phyloP scores from a whole-genome alignment of 345 rosid genomes.

The Hibiscus tridactylites region DNA sequence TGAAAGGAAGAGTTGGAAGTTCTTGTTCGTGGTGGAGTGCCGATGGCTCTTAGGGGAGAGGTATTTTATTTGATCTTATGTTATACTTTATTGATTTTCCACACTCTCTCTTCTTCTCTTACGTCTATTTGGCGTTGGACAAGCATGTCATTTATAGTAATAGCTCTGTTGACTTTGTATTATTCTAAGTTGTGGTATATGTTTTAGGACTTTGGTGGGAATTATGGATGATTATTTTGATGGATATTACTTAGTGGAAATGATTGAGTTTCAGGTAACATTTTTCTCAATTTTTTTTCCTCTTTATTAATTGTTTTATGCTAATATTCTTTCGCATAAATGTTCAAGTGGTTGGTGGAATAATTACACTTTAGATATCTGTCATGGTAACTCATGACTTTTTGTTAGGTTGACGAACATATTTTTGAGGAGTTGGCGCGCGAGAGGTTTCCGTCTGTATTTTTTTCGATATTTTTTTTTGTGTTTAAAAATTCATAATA shows the following conservation, averaged over 20 bases:
- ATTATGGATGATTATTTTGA: constrained; percentile 89
- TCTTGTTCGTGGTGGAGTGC: constrained; percentile 96
- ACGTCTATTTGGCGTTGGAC: background rate
- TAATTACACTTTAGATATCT: background rate
- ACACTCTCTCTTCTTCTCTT: background rate
- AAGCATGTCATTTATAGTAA: background rate
- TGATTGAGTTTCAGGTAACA: constrained; percentile 96
- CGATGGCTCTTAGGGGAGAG: constrained; percentile 99
- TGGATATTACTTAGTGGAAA: constrained; percentile 96
- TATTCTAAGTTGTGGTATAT: constrained; percentile 17
- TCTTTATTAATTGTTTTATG: background rate
- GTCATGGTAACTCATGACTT: constrained; percentile 20
- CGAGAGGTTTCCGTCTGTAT: constrained; percentile 89
- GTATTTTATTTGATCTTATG: constrained; percentile 29
- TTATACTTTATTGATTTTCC: background rate
- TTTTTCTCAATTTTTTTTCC: constrained; percentile 1
- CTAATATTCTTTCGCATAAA: constrained; percentile 1
- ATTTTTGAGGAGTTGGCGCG: constrained; percentile 92
- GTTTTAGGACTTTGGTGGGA: constrained; percentile 76
- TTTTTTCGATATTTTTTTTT: background rate
- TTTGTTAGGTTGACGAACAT: constrained; percentile 86
- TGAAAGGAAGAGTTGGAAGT: constrained; percentile 98
- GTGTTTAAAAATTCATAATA: background rate
- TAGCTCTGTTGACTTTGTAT: background rate
- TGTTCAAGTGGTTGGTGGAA: constrained; percentile 2